Percentiles rank a stretch among this genome's conserved stretches.
Evolutionary conservation across 23 red algal genomes (phyloP).

Genomic region (Chondrus crispus): DNA sequence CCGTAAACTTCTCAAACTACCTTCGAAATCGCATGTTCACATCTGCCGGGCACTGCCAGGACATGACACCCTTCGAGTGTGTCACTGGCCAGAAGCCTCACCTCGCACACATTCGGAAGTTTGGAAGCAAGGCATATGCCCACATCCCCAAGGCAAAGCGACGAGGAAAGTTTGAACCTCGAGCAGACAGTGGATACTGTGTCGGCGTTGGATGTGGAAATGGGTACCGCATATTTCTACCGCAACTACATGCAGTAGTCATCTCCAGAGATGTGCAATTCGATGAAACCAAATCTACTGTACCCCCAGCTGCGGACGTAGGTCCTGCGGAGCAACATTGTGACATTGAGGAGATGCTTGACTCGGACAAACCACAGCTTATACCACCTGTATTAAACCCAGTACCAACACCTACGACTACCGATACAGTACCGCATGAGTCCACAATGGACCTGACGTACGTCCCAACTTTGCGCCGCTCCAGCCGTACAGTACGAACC

Average conservation of each 20-base stretch:
- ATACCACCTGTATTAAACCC: no score
- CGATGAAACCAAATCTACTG: not conserved
- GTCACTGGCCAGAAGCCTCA: not conserved
- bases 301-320: no score
- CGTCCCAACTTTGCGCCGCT: no score
- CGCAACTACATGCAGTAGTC: not conserved
- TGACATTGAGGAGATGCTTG: no score
- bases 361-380: no score
- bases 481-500: no score
- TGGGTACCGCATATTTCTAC: not conserved
- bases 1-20: not conserved
- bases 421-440: no score
- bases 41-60: not conserved
- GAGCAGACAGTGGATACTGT: not conserved
- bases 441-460: no score
- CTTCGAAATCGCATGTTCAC: not conserved
- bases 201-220: not conserved
- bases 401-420: no score
- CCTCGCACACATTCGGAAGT: not conserved
- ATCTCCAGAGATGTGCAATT: not conserved
- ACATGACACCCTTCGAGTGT: not conserved
- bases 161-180: slow-evolving; percentile 3
- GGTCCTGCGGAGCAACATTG: no score
- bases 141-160: not conserved
- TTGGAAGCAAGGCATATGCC: not conserved